Conservation (phyloP, 495 filamentous ascomycete species). For the Lentithecium fluviatile region DNA sequence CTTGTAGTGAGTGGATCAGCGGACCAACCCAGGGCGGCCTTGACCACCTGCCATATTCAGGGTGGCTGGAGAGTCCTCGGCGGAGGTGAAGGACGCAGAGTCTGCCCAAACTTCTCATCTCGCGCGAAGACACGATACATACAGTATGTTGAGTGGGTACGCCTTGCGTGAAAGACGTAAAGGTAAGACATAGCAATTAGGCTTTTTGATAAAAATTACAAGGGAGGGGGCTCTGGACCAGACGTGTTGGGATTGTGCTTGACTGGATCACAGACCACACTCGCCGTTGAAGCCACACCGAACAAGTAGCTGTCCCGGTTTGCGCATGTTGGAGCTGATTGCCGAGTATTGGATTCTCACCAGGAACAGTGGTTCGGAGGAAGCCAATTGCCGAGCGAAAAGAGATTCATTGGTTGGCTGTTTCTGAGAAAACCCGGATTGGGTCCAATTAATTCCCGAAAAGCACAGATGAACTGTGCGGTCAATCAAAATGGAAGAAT, state of each 20-base stretch:
- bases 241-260: background rate
- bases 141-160: too few species aligned
- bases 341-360: constrained; percentile 16
- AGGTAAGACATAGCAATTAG: too few species aligned
- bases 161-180: too few species aligned
- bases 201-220: too few species aligned
- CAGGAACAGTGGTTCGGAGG: background rate
- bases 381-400: constrained; percentile 9
- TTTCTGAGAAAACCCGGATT: constrained; percentile 19
- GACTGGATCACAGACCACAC: too few species aligned
- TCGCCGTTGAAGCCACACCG: background rate
- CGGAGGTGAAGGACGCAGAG: too few species aligned
- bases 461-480: background rate
- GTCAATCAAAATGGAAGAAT: background rate
- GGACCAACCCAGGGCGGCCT: too few species aligned
- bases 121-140: too few species aligned
- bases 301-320: background rate
- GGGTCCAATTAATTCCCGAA: constrained; percentile 27
- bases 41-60: too few species aligned
- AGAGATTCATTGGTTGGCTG: constrained; percentile 15
- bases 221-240: background rate
- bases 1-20: too few species aligned
- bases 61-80: too few species aligned
- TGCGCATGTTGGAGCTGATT: constrained; percentile 8
- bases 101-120: too few species aligned